Evolutionary conservation across 2,329 filamentous ascomycete species (phyloP), one percentile per base, ranked within the genome.

Genomic region (Triangularia verruculosa): DNA sequence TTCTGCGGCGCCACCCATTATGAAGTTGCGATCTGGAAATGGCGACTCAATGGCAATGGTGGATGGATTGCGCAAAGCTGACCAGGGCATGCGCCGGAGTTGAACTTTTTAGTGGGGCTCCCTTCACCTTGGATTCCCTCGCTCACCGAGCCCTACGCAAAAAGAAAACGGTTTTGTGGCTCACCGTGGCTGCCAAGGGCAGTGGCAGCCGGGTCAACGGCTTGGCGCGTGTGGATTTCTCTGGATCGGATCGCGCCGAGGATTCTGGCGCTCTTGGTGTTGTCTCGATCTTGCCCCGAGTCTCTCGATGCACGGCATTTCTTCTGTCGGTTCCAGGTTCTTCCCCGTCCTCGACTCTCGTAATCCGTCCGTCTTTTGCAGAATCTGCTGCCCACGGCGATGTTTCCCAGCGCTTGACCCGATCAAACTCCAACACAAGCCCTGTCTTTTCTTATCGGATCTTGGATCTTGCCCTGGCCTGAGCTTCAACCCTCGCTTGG

Each of bases 1-100:
- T 74, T 98, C 95, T 67, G 91, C 89, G 64, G 95, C 89, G 51
- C 87, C 89, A 1, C 93, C 86, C 92, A 97, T 96, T 64, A 59
- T 69, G 47, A 6, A 17, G 39, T 9, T 20, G 39, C 9, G 39
- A 47, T 20, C 8, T 2, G 3, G 9, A 47, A 20, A 47, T 20
- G 39, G n/a, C 39, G n/a, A 17, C n/a, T 6, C 39, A 47, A 20
- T 47, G 17, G 39, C n/a, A 20, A 8, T 47, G 39, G 8, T 47
- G 6, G 39, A 17, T 11, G n/a, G n/a, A 11, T 47, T 22, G 8
- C 39, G 39, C 39, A 47, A 47, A 47, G 39, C 39, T 12, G 30
- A 11, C 4, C 17, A 20, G 39, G 53, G 27, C 20, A n/a, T 62
- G 51, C n/a, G 39, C 39, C 57, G 52, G 39, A 11, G 34, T 62